Base-by-base conservation (phyloP, 768 basidiomycete species). In the Boletus edulis region DNA sequence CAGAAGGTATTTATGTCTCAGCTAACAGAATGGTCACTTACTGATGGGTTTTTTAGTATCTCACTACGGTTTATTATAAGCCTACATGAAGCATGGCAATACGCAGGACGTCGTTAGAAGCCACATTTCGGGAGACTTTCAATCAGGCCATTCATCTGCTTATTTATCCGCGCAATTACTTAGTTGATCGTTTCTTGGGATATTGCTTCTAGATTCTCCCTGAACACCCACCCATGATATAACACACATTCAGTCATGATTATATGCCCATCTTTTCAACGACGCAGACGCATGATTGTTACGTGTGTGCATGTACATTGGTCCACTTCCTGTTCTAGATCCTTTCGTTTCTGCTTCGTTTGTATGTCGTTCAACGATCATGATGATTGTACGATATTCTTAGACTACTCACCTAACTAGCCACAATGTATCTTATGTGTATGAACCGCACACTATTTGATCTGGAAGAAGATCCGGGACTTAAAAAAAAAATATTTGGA, bases 51-150 rank as follows among this genome's bases (percentile, higher is more conserved):
- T 57, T 53, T 31, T 65, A 91, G 89, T 93, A 87, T 76, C 81
- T 93, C 71, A 91, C 91, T 44, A 91, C 88, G 47, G 83, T 93
- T 66, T 92, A 84, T 69, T 90, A 89, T 73, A 89, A 87, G 67
- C 87, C 88, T 20, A 82, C 81, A 61, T 83, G 61, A 68, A 38
- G 42, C 46, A 53, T 45, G 56, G 54, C 67, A 52, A 49, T 40
- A 57, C 64, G 66, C 66, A 56, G 65, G 65, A 54, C 63, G 57
- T 56, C 49, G 59, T 61, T 62, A 64, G 62, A 69, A 59, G 59
- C 51, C 58, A 53, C 51, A 44, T 44, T 49, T 50, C 46, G 37
- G 49, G 52, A 59, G 51, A 55, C 45, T 43, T 35, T 54, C 52
- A 46, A 54, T 32, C 41, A 32, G 49, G 56, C 46, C 46, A 56